A percentile compares a stretch with the other conserved stretches of the same genome.
Conservation (phyloP, 2,329 filamentous ascomycete genomes). For the Curvularia sp. region DNA sequence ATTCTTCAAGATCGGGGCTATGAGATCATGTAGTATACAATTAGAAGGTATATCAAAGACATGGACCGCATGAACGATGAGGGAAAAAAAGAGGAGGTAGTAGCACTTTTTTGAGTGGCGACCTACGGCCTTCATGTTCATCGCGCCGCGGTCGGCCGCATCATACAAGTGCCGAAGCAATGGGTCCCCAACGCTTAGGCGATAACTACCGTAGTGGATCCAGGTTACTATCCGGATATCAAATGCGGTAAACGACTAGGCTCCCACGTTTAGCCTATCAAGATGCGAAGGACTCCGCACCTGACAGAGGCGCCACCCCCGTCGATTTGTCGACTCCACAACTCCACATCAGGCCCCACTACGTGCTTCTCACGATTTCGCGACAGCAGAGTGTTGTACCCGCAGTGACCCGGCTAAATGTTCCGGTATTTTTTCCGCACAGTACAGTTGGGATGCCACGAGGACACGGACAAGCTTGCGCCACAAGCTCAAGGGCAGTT, state of each 20-base stretch:
- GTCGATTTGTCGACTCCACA: not conserved
- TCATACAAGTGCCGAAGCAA: conserved; percentile 27
- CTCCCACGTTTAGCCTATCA: conserved; percentile 23
- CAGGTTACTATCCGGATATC: conserved; percentile 6
- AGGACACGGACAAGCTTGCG: not conserved
- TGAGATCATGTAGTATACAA: conserved; percentile 22
- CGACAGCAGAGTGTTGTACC: conserved; percentile 12
- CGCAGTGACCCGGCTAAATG: conserved; percentile 7
- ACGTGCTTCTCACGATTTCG: conserved; percentile 20
- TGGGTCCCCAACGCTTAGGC: conserved; percentile 5
- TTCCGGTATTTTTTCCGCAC: conserved; percentile 3
- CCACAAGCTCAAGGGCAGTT: not conserved
- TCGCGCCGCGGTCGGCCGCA: not conserved
- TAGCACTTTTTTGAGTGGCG: conserved; percentile 2
- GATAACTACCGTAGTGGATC: conserved; percentile 8
- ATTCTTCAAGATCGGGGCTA: conserved; percentile 15
- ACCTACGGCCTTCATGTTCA: conserved; percentile 2
- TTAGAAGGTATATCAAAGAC: conserved; percentile 7
- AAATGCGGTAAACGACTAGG: conserved; percentile 15
- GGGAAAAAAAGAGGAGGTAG: conserved; percentile 7
- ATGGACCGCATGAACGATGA: conserved; percentile 5
- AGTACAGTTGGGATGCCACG: not conserved
- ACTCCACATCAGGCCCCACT: conserved; percentile 33
- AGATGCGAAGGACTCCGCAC: conserved; percentile 26
- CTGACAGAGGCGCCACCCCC: conserved; percentile 20